Conservation (phyloP, 2,329 filamentous ascomycete genomes). For the Pseudogymnoascus sp. region DNA sequence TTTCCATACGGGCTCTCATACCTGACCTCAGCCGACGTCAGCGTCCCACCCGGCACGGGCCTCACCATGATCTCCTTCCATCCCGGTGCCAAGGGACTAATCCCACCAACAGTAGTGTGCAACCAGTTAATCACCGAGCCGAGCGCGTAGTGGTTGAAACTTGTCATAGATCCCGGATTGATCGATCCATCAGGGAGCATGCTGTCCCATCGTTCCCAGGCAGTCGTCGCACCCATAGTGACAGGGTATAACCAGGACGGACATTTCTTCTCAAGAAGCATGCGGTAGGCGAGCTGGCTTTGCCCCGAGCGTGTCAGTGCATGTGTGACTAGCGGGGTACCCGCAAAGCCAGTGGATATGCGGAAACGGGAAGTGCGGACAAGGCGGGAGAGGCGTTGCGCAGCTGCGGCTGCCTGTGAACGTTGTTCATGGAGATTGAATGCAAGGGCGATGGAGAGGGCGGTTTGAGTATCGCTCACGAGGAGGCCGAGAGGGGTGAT, state of each 20-base stretch:
- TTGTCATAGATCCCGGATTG: constrained; percentile 32
- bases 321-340: constrained; percentile 23
- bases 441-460: constrained; percentile 22
- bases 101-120: constrained; percentile 30
- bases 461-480: constrained; percentile 25
- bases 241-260: constrained; percentile 34
- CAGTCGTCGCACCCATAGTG: constrained; percentile 32
- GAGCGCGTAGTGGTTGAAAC: constrained; percentile 32
- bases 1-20: constrained; percentile 27
- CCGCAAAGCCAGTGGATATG: constrained; percentile 27
- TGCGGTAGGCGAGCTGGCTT: constrained; percentile 29
- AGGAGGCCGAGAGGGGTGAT: constrained; percentile 20
- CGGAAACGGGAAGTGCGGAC: constrained; percentile 18
- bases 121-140: constrained; percentile 31
- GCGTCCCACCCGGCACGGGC: constrained; percentile 27
- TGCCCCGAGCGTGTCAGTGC: constrained; percentile 15
- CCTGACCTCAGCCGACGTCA: constrained; percentile 25
- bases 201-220: constrained; percentile 35
- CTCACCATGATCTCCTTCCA: constrained; percentile 27
- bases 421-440: constrained; percentile 19
- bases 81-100: constrained; percentile 24
- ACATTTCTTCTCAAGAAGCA: constrained; percentile 31
- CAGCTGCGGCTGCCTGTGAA: constrained; percentile 12
- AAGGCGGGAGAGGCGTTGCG: constrained; percentile 18
- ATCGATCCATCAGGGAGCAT: constrained; percentile 29